These are phyloP conservation scores for Linnemannia hyalina DNA, from an alignment of 192 early-diverging fungal species.

Conservation along the genomic window DNA sequence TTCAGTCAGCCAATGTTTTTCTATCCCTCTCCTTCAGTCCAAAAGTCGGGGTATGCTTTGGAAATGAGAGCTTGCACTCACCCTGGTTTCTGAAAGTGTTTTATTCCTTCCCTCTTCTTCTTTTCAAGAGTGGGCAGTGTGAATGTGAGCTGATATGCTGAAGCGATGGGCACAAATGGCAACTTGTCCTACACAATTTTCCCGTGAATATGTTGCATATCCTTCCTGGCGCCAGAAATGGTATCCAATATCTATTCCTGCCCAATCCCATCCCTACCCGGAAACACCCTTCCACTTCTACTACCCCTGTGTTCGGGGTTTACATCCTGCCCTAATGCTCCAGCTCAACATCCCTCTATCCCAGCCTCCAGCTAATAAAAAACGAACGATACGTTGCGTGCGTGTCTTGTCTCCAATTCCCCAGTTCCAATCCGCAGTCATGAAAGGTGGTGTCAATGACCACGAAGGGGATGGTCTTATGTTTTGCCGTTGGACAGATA, in stretches of 20 bases:
- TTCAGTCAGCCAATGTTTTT: neutral
- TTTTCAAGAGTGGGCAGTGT: neutral
- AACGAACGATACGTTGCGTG: neutral
- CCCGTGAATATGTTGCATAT: neutral
- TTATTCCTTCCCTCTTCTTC: neutral
- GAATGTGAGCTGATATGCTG: neutral
- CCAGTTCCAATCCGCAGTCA: neutral
- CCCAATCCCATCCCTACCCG: neutral
- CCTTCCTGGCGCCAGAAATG: neutral
- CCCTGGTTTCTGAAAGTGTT: too few relatives aligned
- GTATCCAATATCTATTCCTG: neutral
- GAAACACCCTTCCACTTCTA: neutral
- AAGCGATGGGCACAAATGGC: neutral
- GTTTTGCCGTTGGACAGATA: neutral
- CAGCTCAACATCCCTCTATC: too few relatives aligned
- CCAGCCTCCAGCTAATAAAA: too few relatives aligned
- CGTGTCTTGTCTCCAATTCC: neutral
- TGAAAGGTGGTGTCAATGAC: neutral
- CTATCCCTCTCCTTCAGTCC: neutral
- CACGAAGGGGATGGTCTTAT: neutral
- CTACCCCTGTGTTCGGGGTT: neutral
- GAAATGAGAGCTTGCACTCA: neutral
- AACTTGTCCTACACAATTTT: neutral
- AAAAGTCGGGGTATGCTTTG: neutral
- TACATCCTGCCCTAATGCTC: too few relatives aligned